A percentile compares a stretch with the other conserved stretches of the same genome.
Conservation (phyloP, 2,329 filamentous ascomycete species). For the Alternaria arbusti region DNA sequence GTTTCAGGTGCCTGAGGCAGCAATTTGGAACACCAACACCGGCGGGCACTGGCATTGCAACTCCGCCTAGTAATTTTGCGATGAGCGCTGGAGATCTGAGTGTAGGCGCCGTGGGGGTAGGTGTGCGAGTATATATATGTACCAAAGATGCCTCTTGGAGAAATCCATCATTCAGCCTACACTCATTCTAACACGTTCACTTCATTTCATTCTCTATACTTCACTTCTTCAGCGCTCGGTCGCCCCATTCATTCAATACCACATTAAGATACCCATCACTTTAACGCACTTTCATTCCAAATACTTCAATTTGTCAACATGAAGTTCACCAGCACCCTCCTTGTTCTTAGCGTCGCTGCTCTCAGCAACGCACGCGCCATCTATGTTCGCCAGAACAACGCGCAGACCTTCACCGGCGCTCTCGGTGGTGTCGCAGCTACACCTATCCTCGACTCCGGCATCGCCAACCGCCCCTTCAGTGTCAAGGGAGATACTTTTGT, state of each 20-base stretch:
- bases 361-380: constrained; percentile 27
- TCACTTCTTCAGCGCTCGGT: constrained; percentile 31
- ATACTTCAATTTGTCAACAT: constrained; percentile 21
- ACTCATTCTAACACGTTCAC: constrained; percentile 11
- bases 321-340: constrained; percentile 29
- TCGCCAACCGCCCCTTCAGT: constrained; percentile 52
- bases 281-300: background rate
- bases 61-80: constrained; percentile 16
- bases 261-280: constrained; percentile 7
- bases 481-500: constrained; percentile 56
- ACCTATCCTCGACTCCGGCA: constrained; percentile 56
- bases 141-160: background rate
- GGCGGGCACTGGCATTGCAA: constrained; percentile 13
- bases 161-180: constrained; percentile 1
- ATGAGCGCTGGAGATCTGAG: background rate
- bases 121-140: background rate
- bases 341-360: constrained; percentile 25
- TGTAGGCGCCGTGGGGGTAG: background rate
- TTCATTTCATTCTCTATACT: constrained; percentile 11
- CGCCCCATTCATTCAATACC: constrained; percentile 19
- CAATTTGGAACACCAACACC: background rate
- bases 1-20: constrained; percentile 33
- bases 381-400: constrained; percentile 31
- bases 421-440: constrained; percentile 63
- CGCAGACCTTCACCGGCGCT: constrained; percentile 52